Base-by-base conservation (phyloP, 2,329 filamentous ascomycete genomes). In the Fusarium musae region DNA sequence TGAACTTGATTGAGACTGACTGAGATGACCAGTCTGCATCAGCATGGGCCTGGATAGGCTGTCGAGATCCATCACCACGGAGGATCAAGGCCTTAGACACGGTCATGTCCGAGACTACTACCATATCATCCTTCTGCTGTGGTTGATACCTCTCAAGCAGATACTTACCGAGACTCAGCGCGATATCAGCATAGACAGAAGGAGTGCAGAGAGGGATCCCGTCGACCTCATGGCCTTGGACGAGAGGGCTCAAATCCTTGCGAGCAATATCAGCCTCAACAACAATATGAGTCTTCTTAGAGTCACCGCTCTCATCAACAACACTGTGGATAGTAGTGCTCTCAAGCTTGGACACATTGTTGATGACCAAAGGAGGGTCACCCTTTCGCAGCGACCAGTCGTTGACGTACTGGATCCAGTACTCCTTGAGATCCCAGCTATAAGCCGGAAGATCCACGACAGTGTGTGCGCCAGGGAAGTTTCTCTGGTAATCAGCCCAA, bases 311-410 rank as follows among this genome's bases (percentile, higher is more conserved):
- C 17, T 75, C 73, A 7, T 75, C 73, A 2, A 76, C 39, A 4
- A 76, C 62, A 5, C 39, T 57, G n/a, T 75, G 73, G 0, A 75
- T 63, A 0, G 73, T 75, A 2, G 73, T 75, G 11, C 73, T 75
- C 46, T 76, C 73, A 5, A 75, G 53, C 3, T 59, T 73, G 0
- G 69, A 42, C 0, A 66, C 39, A 3, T 65, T 66, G 11, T 66
- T 70, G 47, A 75, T 70, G 4, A 72, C 39, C 19, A 76, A 39
- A 11, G 74, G 74, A 12, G 69, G 52, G n/a, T 76, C 54, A 80
- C 87, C 80, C 85, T 95, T 94, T 72, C 87, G 89, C 21, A 94
- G 84, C 16, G 87, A 87, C 91, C 91, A 94, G 80, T 94, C 91
- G 67, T 93, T 92, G 63, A 87, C 82, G 74, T 90, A 90, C 74